Evolutionary conservation across 2,329 filamentous ascomycete genomes (phyloP).

Genomic region (Colletotrichum lini): DNA sequence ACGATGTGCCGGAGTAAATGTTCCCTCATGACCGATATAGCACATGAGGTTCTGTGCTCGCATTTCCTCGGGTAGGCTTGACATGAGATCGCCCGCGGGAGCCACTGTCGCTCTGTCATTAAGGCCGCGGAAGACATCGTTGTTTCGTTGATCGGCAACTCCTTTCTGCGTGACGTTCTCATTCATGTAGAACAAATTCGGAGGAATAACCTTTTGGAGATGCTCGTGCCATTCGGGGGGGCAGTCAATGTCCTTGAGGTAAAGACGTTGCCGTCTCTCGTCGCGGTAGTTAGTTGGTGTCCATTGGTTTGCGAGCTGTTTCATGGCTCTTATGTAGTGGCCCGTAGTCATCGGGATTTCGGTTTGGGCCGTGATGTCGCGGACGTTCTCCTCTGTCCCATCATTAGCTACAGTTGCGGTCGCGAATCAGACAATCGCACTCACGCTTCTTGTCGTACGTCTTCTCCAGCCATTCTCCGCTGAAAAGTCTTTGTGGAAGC

Average conservation of each 20-base stretch:
- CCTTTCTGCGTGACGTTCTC: conserved; percentile 74
- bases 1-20: conserved; percentile 93
- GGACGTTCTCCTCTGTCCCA: conserved; percentile 81
- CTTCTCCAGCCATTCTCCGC: conserved; percentile 82
- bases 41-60: conserved; percentile 98
- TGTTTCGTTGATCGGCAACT: conserved; percentile 43
- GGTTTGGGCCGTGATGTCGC: conserved; percentile 80
- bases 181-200: conserved; percentile 91
- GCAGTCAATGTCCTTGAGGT: conserved; percentile 97
- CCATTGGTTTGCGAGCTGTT: conserved; percentile 86
- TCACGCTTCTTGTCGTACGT: conserved; percentile 85
- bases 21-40: conserved; percentile 97
- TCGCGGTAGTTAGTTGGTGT: conserved; percentile 82
- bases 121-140: conserved; percentile 59
- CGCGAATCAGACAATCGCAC: conserved; percentile 46
- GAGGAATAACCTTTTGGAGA: conserved; percentile 82
- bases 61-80: conserved; percentile 87
- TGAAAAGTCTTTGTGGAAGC: conserved; percentile 85
- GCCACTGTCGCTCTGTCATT: conserved; percentile 70
- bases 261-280: conserved; percentile 86
- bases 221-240: conserved; percentile 88
- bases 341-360: conserved; percentile 88
- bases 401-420: conserved; percentile 44
- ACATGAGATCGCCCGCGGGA: conserved; percentile 93
- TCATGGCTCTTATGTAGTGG: conserved; percentile 92